Evolutionary conservation across 257 asterid species (phyloP).

Genomic region (Solanum virginianum): DNA sequence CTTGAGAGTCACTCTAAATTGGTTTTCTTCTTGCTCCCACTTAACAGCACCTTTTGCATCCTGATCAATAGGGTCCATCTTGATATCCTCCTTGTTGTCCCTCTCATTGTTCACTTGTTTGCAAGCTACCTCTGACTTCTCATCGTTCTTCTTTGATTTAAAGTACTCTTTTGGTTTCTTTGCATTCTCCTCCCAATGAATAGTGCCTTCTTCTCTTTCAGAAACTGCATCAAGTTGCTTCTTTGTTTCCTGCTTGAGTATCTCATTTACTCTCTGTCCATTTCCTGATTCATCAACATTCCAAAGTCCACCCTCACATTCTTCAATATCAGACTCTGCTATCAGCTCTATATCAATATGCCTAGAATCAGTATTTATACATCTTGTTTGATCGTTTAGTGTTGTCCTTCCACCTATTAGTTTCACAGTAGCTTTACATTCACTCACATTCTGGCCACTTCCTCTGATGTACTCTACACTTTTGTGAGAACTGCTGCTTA

Average conservation of each 20-base stretch:
- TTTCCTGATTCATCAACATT: slow-evolving; percentile 16
- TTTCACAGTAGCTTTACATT: slow-evolving; percentile 11
- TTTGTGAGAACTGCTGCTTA: slow-evolving; percentile 8
- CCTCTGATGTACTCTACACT: slow-evolving; percentile 13
- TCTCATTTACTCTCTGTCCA: slow-evolving; percentile 12
- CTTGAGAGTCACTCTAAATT: slow-evolving; percentile 3
- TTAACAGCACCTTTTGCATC: slow-evolving; percentile 11
- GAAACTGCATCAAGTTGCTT: slow-evolving; percentile 15
- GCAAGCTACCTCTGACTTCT: slow-evolving; percentile 10
- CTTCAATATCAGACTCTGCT: slow-evolving; percentile 13
- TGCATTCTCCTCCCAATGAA: slow-evolving; percentile 1
- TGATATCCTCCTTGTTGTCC: slow-evolving; percentile 3
- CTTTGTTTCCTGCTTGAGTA: slow-evolving; percentile 17
- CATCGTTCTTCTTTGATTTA: slow-evolving; percentile 1
- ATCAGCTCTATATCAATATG: slow-evolving; percentile 13
- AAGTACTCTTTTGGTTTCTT: slow-evolving; percentile 10
- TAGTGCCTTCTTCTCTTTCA: slow-evolving; percentile 7
- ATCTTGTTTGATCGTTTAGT: slow-evolving; percentile 14
- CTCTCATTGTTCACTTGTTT: slow-evolving; percentile 12
- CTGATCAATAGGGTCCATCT: slow-evolving; percentile 5
- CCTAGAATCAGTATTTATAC: slow-evolving; percentile 11
- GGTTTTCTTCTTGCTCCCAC: slow-evolving; percentile 15
- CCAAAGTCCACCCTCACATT: slow-evolving; percentile 17
- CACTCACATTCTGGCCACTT: slow-evolving; percentile 14
- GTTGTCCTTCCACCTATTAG: slow-evolving; percentile 4